Conservation (phyloP, 2,329 filamentous ascomycete genomes). For the Waltergamsia citrina region DNA sequence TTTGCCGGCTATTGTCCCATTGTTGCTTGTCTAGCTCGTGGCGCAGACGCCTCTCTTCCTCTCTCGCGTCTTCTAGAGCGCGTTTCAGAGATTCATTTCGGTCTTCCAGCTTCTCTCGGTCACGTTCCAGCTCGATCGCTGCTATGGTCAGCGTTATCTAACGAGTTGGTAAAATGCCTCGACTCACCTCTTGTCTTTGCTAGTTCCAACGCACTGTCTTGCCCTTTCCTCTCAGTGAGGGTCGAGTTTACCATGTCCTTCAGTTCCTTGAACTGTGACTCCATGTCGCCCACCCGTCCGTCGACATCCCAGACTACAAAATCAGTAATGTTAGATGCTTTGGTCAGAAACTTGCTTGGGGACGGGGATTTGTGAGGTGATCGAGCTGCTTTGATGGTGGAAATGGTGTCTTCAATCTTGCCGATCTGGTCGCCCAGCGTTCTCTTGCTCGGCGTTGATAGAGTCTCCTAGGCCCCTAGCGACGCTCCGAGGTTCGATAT, state of each 20-base stretch:
- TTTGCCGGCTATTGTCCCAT: conserved; percentile 34
- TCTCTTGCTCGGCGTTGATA: conserved; percentile 20
- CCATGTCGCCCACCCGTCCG: conserved; percentile 65
- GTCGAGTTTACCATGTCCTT: conserved; percentile 64
- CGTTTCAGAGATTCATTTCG: conserved; percentile 44
- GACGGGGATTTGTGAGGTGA: conserved; percentile 31
- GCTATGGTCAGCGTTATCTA: conserved; percentile 6
- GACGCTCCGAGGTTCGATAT: conserved; percentile 9
- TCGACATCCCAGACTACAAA: conserved; percentile 73
- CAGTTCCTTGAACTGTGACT: conserved; percentile 62
- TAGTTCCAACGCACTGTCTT: conserved; percentile 65
- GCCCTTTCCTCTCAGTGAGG: conserved; percentile 54
- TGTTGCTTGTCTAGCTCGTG: conserved; percentile 24
- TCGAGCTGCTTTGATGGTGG: conserved; percentile 19
- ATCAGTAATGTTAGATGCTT: conserved; percentile 59
- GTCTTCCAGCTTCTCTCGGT: conserved; percentile 34
- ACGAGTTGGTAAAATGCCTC: conserved; percentile 3
- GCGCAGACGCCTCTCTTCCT: conserved; percentile 23
- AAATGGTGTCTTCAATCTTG: conserved; percentile 20
- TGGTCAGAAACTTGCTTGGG: conserved; percentile 53
- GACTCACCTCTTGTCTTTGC: conserved; percentile 66
- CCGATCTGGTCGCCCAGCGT: conserved; percentile 20
- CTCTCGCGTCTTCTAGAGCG: conserved; percentile 44
- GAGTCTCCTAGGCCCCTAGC: conserved; percentile 18
- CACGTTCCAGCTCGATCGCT: conserved; percentile 40